These are phyloP conservation scores for Colletotrichum endophyticum DNA, from an alignment of 2,329 filamentous ascomycete species.

Conservation along the genomic window DNA sequence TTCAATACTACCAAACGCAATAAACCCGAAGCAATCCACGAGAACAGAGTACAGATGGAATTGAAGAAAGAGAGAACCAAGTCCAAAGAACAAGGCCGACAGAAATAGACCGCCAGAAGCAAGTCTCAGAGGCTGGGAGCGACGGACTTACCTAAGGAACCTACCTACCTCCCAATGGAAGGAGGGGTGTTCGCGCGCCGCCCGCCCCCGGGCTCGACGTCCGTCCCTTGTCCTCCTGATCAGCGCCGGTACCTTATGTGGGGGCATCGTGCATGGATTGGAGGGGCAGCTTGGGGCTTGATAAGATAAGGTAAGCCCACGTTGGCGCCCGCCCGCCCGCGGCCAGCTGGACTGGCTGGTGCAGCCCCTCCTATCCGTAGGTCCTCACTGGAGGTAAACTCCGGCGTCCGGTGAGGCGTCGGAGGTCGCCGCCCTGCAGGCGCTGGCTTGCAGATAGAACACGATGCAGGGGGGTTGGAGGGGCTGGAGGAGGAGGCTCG, in stretches of 20 bases:
- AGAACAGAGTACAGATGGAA: background rate
- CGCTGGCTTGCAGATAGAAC: background rate
- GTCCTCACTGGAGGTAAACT: background rate
- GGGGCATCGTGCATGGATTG: slow-evolving; percentile 11
- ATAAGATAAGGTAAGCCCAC: slow-evolving; percentile 14
- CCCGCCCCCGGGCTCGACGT: background rate
- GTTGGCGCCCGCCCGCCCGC: background rate
- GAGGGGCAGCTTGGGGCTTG: slow-evolving; percentile 4
- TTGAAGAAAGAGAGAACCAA: slow-evolving; percentile 5
- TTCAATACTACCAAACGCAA: background rate
- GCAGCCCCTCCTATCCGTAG: background rate
- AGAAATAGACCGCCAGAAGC: background rate
- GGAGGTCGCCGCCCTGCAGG: slow-evolving; percentile 15
- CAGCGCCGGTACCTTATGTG: slow-evolving; percentile 15
- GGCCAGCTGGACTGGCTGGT: background rate
- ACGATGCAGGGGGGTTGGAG: background rate
- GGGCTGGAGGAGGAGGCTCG: background rate
- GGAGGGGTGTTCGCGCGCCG: slow-evolving; percentile 1
- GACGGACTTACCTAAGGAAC: background rate
- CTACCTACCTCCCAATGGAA: background rate
- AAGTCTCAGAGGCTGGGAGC: background rate
- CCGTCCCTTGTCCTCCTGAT: slow-evolving; percentile 20
- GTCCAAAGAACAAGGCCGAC: background rate
- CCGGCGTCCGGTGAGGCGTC: slow-evolving; percentile 12
- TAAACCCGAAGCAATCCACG: background rate